A percentile compares a stretch with the other conserved stretches of the same genome.
Evolutionary conservation across 2,329 filamentous ascomycete genomes (phyloP).

Genomic region (Phyllosticta citribraziliensis): DNA sequence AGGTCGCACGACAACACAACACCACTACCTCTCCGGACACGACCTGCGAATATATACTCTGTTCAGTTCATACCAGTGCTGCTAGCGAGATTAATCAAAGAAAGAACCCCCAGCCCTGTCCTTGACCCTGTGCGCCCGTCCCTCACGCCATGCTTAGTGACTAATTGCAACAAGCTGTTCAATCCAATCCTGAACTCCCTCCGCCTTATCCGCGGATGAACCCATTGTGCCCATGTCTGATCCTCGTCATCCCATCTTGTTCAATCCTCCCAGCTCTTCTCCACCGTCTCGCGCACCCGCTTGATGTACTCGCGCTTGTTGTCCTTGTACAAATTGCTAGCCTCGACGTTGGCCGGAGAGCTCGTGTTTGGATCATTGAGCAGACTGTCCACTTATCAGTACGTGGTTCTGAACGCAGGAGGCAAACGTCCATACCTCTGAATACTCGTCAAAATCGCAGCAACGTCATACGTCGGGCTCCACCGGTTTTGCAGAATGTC

Average conservation of each 20-base stretch:
- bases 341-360: constrained; percentile 94
- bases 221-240: neutral
- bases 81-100: neutral
- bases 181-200: neutral
- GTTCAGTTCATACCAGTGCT: neutral
- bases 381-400: constrained; percentile 48
- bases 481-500: constrained; percentile 97
- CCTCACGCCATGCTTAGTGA: constrained; percentile 6
- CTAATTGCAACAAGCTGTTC: neutral
- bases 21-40: neutral
- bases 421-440: constrained; percentile 57
- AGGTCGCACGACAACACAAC: neutral
- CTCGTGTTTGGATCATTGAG: constrained; percentile 98
- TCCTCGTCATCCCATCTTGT: constrained; percentile 8
- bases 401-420: neutral
- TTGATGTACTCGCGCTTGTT: constrained; percentile 96
- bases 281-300: constrained; percentile 87
- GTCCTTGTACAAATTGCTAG: constrained; percentile 96
- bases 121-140: constrained; percentile 6
- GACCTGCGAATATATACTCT: neutral
- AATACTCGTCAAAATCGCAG: constrained; percentile 92
- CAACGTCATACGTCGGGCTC: constrained; percentile 98
- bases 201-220: neutral
- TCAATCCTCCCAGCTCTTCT: constrained; percentile 98
- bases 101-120: neutral